Percentiles rank a stretch among this genome's conserved stretches.
Evolutionary conservation across 1,284 basidiomycete genomes (phyloP).

Genomic region (Puccinia triticina): DNA sequence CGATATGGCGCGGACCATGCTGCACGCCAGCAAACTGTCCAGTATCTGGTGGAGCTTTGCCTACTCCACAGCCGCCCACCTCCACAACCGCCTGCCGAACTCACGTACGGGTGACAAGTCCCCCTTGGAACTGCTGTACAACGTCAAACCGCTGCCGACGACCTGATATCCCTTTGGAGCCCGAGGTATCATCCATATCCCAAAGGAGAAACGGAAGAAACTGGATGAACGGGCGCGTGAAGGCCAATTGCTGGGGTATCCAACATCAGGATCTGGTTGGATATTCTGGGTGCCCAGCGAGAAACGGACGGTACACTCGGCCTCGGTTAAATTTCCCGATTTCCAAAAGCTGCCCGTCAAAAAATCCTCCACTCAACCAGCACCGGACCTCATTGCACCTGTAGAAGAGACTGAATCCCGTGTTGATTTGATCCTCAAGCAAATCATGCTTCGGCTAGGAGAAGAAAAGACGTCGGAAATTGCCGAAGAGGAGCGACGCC

Average conservation of each 20-base stretch:
- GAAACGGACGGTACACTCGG: background rate
- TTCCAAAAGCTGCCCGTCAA: background rate
- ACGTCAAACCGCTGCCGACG: background rate
- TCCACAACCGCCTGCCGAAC: slow-evolving; percentile 8
- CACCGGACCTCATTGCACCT: too few species aligned
- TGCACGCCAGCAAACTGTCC: background rate
- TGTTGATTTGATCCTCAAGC: too few species aligned
- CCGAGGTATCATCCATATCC: background rate
- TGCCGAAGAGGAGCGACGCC: too few species aligned
- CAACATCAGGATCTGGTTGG: slow-evolving; percentile 5
- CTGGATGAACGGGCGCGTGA: background rate
- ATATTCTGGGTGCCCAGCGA: background rate
- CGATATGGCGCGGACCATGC: slow-evolving; percentile 1
- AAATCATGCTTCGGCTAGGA: too few species aligned
- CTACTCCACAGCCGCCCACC: background rate
- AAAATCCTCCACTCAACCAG: too few species aligned
- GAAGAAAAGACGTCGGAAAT: too few species aligned
- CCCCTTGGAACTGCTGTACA: background rate
- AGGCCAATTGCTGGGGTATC: background rate
- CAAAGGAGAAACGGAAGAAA: background rate
- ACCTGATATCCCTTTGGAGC: background rate
- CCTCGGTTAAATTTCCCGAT: background rate
- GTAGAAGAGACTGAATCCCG: too few species aligned
- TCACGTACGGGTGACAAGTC: background rate
- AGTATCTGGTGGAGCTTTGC: background rate